Evolutionary conservation across 192 early-diverging fungal species (phyloP), one percentile per base, ranked within the genome.

Genomic region (Allomyces macrogynus): DNA sequence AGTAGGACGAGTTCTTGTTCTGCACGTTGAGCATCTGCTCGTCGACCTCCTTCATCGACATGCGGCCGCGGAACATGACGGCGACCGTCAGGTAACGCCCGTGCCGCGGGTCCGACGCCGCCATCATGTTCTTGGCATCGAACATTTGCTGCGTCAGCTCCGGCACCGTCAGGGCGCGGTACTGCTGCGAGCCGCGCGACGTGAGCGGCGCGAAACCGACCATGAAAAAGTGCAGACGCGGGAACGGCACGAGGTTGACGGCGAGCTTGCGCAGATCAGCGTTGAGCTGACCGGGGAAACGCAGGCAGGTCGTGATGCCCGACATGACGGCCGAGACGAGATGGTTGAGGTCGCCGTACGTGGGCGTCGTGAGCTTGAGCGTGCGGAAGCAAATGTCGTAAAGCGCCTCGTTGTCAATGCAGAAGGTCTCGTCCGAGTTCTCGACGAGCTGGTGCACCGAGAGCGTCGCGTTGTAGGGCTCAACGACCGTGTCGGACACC

Each of bases 361-460:
- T 85, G 64, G 95, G 93, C 66, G 86, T 91, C 66, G 81, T 80
- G 70, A 96, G 81, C 76, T 96, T 97, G 71, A 99, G 82, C 66
- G 94, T 99, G 67, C 93, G 84, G 84, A 89, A 90, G 80, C 94
- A 99, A 71, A 99, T 99, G 80, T 99, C 94, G 77, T 97, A 96
- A 61, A 99, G 80, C 54, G 96, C 96, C 75, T 99, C 92, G 78
- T 99, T 99, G 75, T 99, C 96, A 68, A 99, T 97, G 80, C 94
- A 97, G 82, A 97, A 99, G 49, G 94, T 95, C 80, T 92, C 90
- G 74, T 99, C 96, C 65, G 90, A 92, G 86, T 99, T 97, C 73
- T 99, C 93, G 25, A 99, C 94, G 64, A 97, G 84, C 73, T 97
- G 94, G 79, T 99, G 94, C 60, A 97, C 88, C 18, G 92, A 90